These are phyloP conservation scores for Pyrenophora tritici-repentis DNA, from an alignment of 2,329 filamentous ascomycete species.

Conservation along the genomic window DNA sequence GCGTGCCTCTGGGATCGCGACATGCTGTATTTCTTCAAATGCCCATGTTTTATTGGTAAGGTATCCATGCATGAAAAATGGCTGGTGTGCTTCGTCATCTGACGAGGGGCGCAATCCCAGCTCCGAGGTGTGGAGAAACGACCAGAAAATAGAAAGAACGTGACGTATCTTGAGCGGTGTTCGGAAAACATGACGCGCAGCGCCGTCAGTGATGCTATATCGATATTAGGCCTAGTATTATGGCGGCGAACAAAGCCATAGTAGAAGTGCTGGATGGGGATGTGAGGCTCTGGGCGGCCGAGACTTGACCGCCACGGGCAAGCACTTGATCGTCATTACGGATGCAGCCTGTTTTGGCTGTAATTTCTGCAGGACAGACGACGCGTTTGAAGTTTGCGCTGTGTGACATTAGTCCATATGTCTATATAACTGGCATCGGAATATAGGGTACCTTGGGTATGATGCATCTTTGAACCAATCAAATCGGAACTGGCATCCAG, in stretches of 20 bases:
- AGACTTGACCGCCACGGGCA: conserved; percentile 16
- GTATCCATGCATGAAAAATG: conserved; percentile 43
- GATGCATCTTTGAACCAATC: conserved; percentile 44
- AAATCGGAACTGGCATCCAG: conserved; percentile 43
- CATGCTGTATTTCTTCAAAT: conserved; percentile 17
- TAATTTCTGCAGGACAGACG: conserved; percentile 41
- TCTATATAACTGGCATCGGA: conserved; percentile 3
- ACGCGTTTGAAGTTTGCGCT: conserved; percentile 47
- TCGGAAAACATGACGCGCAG: conserved; percentile 23
- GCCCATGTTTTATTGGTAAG: conserved; percentile 32
- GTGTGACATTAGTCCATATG: conserved; percentile 28
- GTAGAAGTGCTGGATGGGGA: conserved; percentile 13
- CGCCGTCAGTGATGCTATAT: conserved; percentile 32
- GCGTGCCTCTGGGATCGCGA: conserved; percentile 6
- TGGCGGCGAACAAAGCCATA: conserved; percentile 22
- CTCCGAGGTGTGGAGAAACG: conserved; percentile 6
- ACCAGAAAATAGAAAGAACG: conserved; percentile 21
- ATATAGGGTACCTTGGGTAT: conserved; percentile 37
- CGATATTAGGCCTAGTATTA: conserved; percentile 28
- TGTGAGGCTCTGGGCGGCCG: conserved; percentile 21
- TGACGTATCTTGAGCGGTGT: conserved; percentile 29
- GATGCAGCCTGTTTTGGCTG: conserved; percentile 40
- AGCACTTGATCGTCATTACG: conserved; percentile 41
- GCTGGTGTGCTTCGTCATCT: conserved; percentile 28
- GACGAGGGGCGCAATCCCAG: conserved; percentile 17